These are phyloP conservation scores for Aquilaria agallochum DNA, from an alignment of 441 rosid species.

Conservation along the genomic window DNA sequence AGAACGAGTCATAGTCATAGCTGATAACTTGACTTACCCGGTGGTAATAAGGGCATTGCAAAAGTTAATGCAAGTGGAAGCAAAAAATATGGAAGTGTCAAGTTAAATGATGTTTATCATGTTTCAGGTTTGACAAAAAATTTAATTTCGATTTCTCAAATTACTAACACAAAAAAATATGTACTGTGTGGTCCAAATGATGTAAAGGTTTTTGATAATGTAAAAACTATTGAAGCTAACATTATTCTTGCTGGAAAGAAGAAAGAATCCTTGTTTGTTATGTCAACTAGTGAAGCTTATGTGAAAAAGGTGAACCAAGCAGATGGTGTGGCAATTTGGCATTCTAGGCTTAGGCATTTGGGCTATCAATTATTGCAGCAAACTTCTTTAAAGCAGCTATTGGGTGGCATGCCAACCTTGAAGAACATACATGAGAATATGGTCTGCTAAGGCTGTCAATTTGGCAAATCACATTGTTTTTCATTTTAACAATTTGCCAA, in stretches of 20 bases:
- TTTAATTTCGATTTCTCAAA: no score
- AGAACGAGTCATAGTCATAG: conserved; percentile 7
- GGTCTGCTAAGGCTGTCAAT: conserved; percentile 2
- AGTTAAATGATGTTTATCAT: no score
- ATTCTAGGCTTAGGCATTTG: not conserved
- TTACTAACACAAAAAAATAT: not conserved
- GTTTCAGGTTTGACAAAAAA: no score
- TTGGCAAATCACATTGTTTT: conserved; percentile 1
- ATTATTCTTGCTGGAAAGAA: not conserved
- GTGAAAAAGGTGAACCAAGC: not conserved
- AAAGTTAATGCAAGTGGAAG: no score
- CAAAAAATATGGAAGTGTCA: no score
- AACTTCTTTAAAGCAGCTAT: not conserved
- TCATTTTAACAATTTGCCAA: not conserved
- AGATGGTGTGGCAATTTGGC: no score
- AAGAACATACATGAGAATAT: not conserved
- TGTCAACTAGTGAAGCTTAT: not conserved
- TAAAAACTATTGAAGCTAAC: not conserved
- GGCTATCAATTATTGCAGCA: not conserved
- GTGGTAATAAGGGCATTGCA: not conserved
- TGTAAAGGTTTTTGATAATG: not conserved
- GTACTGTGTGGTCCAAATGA: not conserved
- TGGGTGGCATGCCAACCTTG: not conserved
- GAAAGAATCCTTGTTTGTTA: not conserved
- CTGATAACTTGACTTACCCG: not conserved